Percentiles rank a stretch among this genome's conserved stretches.
These are phyloP conservation scores for Calophaca sinica DNA, from an alignment of 306 rosid genomes.

Conservation along the genomic window DNA sequence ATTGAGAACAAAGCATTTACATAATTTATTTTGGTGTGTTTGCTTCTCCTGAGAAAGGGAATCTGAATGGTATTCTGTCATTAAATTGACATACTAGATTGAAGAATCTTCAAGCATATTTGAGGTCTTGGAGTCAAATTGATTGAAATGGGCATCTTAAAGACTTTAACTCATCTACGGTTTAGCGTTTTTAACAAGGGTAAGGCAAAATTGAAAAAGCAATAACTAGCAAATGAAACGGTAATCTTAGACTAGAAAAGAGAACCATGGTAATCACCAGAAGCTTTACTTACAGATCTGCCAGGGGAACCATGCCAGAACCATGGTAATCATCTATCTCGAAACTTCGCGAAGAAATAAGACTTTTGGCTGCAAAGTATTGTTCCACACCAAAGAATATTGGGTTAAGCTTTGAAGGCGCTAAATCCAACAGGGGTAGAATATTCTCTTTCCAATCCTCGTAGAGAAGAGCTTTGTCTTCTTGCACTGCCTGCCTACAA, in stretches of 20 bases:
- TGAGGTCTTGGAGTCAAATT: not conserved
- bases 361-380: slow-evolving; percentile 78
- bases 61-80: not conserved
- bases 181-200: not conserved
- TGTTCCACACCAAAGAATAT: slow-evolving; percentile 60
- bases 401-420: slow-evolving; percentile 53
- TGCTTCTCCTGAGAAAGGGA: not conserved
- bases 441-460: slow-evolving; percentile 89
- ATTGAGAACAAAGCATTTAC: not conserved
- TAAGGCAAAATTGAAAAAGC: slow-evolving; percentile 9
- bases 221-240: not conserved
- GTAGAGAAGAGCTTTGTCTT: slow-evolving; percentile 66
- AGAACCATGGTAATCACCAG: slow-evolving; percentile 13
- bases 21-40: not conserved
- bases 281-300: slow-evolving; percentile 79
- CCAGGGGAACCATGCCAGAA: slow-evolving; percentile 93
- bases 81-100: slow-evolving; percentile 10
- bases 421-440: slow-evolving; percentile 63
- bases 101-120: slow-evolving; percentile 12
- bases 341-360: slow-evolving; percentile 77
- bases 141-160: slow-evolving; percentile 24
- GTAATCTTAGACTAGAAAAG: slow-evolving; percentile 16
- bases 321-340: slow-evolving; percentile 83
- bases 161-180: slow-evolving; percentile 14
- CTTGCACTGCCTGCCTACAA: slow-evolving; percentile 76